phyloP scores from a whole-genome alignment of 805 yeast genomes.

The Zygotorulaspora danielsina region DNA sequence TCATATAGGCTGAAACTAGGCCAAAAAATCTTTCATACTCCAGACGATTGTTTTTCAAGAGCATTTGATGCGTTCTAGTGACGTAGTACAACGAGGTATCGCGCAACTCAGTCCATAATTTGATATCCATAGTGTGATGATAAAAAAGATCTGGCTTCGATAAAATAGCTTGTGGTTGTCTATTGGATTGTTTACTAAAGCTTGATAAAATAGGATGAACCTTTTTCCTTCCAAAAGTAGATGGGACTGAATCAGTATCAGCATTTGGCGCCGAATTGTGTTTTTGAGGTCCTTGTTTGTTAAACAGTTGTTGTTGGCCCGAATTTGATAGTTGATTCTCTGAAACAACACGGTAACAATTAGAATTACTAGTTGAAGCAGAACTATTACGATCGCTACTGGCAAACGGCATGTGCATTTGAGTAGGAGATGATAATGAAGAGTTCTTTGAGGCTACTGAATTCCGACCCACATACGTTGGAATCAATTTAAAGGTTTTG shows the following conservation, averaged over 20 bases:
- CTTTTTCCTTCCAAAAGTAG: constrained; percentile 1
- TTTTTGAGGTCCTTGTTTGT: constrained; percentile 2
- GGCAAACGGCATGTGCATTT: constrained; percentile 7
- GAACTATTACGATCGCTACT: constrained; percentile 9
- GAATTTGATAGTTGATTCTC: constrained; percentile 4
- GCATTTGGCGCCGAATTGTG: constrained; percentile 8
- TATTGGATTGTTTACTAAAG: constrained; percentile 4
- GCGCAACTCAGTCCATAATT: constrained; percentile 54
- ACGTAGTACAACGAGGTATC: constrained; percentile 46
- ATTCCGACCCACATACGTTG: constrained; percentile 6
- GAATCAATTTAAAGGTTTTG: constrained; percentile 12
- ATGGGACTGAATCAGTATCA: background rate
- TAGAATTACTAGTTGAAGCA: constrained; percentile 10
- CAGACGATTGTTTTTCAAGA: constrained; percentile 47
- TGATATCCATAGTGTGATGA: constrained; percentile 54
- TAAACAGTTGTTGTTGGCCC: constrained; percentile 4
- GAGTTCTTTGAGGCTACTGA: constrained; percentile 9
- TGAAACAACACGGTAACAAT: constrained; percentile 9
- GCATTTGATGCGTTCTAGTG: constrained; percentile 46
- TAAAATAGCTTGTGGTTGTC: constrained; percentile 27
- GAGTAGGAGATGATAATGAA: constrained; percentile 13
- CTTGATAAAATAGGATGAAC: constrained; percentile 4
- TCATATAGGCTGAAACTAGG: constrained; percentile 48
- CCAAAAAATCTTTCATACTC: constrained; percentile 53
- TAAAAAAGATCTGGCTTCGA: constrained; percentile 47